These are phyloP conservation scores for Cucumis hystrix DNA, from an alignment of 306 rosid genomes.

Conservation along the genomic window DNA sequence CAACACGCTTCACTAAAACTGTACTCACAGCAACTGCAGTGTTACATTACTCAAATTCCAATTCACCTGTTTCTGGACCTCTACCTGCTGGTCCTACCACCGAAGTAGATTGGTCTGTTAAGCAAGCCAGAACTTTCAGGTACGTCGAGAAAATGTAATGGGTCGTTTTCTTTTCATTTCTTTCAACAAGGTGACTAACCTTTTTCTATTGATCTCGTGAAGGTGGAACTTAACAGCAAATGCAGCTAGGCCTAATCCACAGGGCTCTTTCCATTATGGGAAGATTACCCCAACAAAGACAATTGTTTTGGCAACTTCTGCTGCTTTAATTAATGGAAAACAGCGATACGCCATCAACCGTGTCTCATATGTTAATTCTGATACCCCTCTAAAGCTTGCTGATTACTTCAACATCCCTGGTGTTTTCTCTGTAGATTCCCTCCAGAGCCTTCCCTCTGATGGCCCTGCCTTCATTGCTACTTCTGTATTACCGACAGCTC, in stretches of 20 bases:
- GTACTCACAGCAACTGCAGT: slow-evolving; percentile 52
- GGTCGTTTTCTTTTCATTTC: background rate
- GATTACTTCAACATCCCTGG: slow-evolving; percentile 90
- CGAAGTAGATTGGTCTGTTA: slow-evolving; percentile 57
- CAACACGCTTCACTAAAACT: slow-evolving; percentile 55
- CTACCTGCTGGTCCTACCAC: slow-evolving; percentile 53
- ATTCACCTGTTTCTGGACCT: slow-evolving; percentile 50
- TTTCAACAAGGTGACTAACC: background rate
- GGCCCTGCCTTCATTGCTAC: slow-evolving; percentile 45
- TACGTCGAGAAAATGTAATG: background rate
- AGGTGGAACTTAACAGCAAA: slow-evolving; percentile 96
- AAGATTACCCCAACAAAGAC: slow-evolving; percentile 44
- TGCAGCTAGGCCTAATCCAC: slow-evolving; percentile 99
- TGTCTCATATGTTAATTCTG: slow-evolving; percentile 63
- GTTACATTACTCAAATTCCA: slow-evolving; percentile 67
- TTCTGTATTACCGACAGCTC: slow-evolving; percentile 41
- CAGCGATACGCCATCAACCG: slow-evolving; percentile 65
- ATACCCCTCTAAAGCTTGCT: slow-evolving; percentile 94
- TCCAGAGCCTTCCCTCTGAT: slow-evolving; percentile 46
- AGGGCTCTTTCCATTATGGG: slow-evolving; percentile 96
- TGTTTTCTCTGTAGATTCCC: slow-evolving; percentile 36
- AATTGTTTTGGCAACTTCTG: slow-evolving; percentile 59
- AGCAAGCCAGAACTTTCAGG: slow-evolving; percentile 88
- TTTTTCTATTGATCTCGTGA: slow-evolving; percentile 11
- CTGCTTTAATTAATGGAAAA: slow-evolving; percentile 65